phyloP scores from a whole-genome alignment of 345 rosid genomes.

The Corchorus olitorius region DNA sequence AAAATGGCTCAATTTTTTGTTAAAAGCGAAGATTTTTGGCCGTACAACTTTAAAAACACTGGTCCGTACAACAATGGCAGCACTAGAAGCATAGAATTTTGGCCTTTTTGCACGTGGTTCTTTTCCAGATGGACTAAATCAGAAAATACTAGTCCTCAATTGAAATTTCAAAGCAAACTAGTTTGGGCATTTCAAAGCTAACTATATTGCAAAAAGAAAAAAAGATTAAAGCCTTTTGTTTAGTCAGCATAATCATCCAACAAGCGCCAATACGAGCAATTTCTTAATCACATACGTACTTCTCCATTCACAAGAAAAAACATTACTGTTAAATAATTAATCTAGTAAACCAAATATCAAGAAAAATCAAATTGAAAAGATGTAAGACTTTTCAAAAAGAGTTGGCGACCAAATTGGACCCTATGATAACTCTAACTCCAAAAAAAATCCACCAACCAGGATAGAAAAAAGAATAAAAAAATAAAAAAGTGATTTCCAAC shows the following conservation, averaged over 20 bases:
- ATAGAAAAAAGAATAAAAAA: background rate
- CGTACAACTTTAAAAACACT: background rate
- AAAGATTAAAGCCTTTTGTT: background rate
- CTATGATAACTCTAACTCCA: background rate
- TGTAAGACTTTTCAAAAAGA: background rate
- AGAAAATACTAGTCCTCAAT: background rate
- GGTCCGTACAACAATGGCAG: background rate
- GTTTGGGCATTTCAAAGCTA: background rate
- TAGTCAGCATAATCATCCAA: background rate
- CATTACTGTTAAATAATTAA: background rate
- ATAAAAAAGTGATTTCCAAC: too few species aligned
- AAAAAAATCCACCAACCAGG: background rate
- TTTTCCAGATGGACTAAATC: background rate
- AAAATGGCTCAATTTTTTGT: background rate
- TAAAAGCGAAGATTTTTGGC: too few species aligned
- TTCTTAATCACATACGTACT: background rate
- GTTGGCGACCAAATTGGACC: conserved; percentile 6
- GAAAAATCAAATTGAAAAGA: background rate
- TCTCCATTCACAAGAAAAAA: background rate
- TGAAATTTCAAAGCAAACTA: background rate
- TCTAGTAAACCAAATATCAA: background rate
- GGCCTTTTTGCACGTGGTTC: background rate
- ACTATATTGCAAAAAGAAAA: background rate
- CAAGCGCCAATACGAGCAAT: background rate
- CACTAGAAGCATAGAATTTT: too few species aligned